Percentiles rank a stretch among this genome's conserved stretches.
Evolutionary conservation across 169 alveolate genomes (phyloP).

Genomic region (Plasmodium blacklocki): DNA sequence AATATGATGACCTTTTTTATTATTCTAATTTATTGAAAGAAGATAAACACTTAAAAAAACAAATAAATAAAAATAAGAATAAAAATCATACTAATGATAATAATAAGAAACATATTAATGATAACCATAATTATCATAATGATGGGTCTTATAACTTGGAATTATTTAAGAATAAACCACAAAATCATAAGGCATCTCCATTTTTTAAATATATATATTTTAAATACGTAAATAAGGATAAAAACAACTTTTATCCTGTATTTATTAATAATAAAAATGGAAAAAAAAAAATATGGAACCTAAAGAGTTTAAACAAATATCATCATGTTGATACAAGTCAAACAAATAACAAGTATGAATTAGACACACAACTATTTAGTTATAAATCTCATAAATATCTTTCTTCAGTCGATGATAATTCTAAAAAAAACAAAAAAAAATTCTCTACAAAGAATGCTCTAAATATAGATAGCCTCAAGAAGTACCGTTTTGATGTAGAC

Average conservation of each 20-base stretch:
- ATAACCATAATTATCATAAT: neutral
- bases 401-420: slow-evolving; percentile 10
- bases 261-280: slow-evolving; percentile 49
- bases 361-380: slow-evolving; percentile 33
- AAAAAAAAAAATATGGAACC: slow-evolving; percentile 53
- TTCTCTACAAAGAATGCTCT: neutral
- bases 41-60: slow-evolving; percentile 21
- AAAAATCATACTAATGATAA: neutral
- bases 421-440: slow-evolving; percentile 4
- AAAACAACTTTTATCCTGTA: slow-evolving; percentile 36
- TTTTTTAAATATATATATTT: slow-evolving; percentile 56
- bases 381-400: slow-evolving; percentile 26
- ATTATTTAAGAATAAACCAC: neutral
- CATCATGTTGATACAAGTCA: neutral
- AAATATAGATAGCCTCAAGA: slow-evolving; percentile 7
- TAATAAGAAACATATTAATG: neutral
- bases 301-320: slow-evolving; percentile 22
- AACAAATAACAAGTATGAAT: slow-evolving; percentile 42
- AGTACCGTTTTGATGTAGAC: slow-evolving; percentile 14
- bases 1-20: slow-evolving; percentile 47
- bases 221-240: slow-evolving; percentile 21
- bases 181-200: slow-evolving; percentile 22
- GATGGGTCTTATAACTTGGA: neutral
- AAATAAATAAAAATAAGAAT: neutral
- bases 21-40: slow-evolving; percentile 39